Evolutionary conservation across 139 green algal genomes (phyloP), one percentile per base, ranked within the genome.

Genomic region (Chlorokybus atmophyticus): DNA sequence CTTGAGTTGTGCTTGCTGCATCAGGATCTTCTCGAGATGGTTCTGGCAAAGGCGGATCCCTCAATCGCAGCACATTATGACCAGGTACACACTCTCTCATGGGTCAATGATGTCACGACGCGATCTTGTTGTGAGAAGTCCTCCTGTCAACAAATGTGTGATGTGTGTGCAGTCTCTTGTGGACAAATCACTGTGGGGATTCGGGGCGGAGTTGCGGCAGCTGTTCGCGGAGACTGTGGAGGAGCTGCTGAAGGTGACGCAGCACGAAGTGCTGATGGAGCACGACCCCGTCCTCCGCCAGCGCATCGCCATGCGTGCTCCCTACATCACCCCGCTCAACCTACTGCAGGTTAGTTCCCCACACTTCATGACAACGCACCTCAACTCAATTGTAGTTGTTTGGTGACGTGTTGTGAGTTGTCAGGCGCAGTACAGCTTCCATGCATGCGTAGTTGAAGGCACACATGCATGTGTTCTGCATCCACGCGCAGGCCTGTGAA

Each of bases 321-420:
- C 85, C 6, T 94, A 91, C 75, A 83, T 95, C 32, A 83, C 84
- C 32, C 85, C 87, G 29, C 82, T 95, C 65, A 97, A 95, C 78
- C 82, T 95, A 55, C 62, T 95, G 39, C 88, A 95, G 77, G 81
- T 84, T 17, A 3, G 88, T n/a, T n/a, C n/a, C n/a, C n/a, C n/a
- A n/a, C n/a, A n/a, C n/a, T n/a, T n/a, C n/a, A n/a, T n/a, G n/a
- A n/a, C n/a, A n/a, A n/a, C n/a, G n/a, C n/a, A n/a, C n/a, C n/a
- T n/a, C n/a, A n/a, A n/a, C n/a, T n/a, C n/a, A n/a, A n/a, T n/a
- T n/a, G n/a, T n/a, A n/a, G n/a, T n/a, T n/a, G n/a, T n/a, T n/a
- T n/a, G n/a, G n/a, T n/a, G n/a, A n/a, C n/a, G n/a, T n/a, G n/a
- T n/a, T n/a, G n/a, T n/a, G n/a, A n/a, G n/a, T n/a, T n/a, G n/a